phyloP scores from a whole-genome alignment of 805 yeast species.

The Saccharomycopsis sp. region DNA sequence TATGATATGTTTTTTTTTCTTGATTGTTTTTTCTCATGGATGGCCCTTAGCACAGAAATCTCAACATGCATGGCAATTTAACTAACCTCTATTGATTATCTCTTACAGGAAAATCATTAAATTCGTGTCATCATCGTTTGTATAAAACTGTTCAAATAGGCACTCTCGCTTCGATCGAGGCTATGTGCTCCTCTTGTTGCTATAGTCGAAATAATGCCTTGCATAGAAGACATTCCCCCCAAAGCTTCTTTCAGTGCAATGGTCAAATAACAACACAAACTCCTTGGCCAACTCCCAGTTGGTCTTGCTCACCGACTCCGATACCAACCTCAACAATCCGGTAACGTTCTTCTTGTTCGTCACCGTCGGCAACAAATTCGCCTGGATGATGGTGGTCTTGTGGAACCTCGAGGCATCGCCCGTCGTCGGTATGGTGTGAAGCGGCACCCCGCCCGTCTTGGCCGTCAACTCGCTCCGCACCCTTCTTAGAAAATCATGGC shows the following conservation, averaged over 20 bases:
- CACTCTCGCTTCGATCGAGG: no score
- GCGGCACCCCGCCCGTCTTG: slow-evolving; percentile 1
- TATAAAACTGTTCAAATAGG: no score
- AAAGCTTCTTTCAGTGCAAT: slow-evolving; percentile 46
- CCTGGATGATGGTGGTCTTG: slow-evolving; percentile 11
- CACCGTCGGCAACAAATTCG: slow-evolving; percentile 9
- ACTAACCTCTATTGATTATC: no score
- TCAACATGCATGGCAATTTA: no score
- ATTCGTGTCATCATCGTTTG: no score
- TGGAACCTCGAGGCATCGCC: slow-evolving; percentile 11
- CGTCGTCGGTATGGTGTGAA: slow-evolving; percentile 9
- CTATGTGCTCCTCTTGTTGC: no score
- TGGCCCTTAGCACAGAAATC: no score
- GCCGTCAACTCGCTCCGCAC: slow-evolving; percentile 36
- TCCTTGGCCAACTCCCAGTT: slow-evolving; percentile 54
- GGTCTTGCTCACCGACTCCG: slow-evolving; percentile 30
- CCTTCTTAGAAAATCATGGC: slow-evolving; percentile 41
- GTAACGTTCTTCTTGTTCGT: slow-evolving; percentile 36
- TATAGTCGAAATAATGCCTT: background rate
- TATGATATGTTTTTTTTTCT: no score
- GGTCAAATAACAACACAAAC: slow-evolving; percentile 41
- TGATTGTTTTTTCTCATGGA: no score
- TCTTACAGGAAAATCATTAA: no score
- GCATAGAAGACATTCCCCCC: slow-evolving; percentile 27
- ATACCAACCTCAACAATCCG: slow-evolving; percentile 44